Evolutionary conservation across 2,329 filamentous ascomycete species (phyloP).

Genomic region (Pseudomassariella vexata): DNA sequence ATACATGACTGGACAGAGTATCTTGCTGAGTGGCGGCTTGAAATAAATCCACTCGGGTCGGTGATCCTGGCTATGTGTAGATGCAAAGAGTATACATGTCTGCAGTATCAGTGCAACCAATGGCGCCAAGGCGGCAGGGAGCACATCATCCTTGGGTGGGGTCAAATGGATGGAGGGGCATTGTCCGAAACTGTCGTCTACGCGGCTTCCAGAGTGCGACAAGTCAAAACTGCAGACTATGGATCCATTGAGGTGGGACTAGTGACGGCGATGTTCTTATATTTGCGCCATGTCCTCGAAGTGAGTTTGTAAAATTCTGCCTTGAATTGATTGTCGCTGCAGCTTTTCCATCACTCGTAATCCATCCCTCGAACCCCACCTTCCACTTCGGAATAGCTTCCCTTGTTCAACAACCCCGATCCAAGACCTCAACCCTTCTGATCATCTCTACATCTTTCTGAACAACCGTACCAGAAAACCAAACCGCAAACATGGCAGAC

Average conservation of each 20-base stretch:
- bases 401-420: no score
- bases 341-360: no score
- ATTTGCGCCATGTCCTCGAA: no score
- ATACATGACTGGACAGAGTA: constrained; percentile 52
- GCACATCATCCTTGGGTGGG: constrained; percentile 3
- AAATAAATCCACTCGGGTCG: constrained; percentile 26
- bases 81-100: background rate
- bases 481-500: constrained; percentile 27
- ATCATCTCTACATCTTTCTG: background rate
- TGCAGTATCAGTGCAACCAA: background rate
- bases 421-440: no score
- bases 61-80: constrained; percentile 1
- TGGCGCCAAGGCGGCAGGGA: background rate
- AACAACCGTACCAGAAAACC: background rate
- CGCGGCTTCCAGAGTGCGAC: no score
- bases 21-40: constrained; percentile 45
- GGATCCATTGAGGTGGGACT: no score
- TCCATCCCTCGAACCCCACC: no score
- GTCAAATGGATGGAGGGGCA: background rate
- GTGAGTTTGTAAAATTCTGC: no score
- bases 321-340: no score
- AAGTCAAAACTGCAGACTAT: no score
- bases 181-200: constrained; percentile 3
- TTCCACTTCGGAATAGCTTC: no score
- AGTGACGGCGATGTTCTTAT: no score